phyloP scores from a whole-genome alignment of 2,329 filamentous ascomycete genomes.

The Falciphora oryzae region DNA sequence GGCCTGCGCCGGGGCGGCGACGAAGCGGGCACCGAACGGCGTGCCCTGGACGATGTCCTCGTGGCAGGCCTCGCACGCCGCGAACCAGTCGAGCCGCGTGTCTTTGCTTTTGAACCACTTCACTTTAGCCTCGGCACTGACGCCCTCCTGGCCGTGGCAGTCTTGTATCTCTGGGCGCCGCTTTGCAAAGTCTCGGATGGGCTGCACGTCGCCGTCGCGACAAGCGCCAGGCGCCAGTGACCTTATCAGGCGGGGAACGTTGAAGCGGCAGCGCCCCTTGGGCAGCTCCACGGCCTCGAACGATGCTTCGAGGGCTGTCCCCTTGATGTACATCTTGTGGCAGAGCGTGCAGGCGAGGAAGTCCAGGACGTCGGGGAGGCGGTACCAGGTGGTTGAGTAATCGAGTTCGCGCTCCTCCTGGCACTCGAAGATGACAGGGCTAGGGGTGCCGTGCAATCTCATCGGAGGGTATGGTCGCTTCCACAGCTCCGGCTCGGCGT shows the following conservation, averaged over 20 bases:
- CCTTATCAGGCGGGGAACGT: background rate
- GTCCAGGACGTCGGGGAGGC: background rate
- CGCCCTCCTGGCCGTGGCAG: background rate
- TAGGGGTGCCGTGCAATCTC: background rate
- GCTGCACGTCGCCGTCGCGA: background rate
- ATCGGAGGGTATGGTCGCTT: background rate
- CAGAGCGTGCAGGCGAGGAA: slow-evolving; percentile 4
- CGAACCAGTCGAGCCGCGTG: background rate
- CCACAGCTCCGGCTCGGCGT: background rate
- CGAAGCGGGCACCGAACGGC: background rate
- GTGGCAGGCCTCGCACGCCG: slow-evolving; percentile 4
- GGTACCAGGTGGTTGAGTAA: background rate
- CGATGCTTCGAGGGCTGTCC: background rate
- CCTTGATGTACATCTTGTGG: background rate
- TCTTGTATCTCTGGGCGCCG: background rate
- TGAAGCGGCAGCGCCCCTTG: background rate
- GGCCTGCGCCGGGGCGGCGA: background rate
- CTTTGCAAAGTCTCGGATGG: background rate
- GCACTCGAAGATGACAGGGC: slow-evolving; percentile 1
- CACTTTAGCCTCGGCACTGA: background rate
- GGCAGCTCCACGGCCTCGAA: background rate
- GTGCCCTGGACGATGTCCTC: slow-evolving; percentile 4
- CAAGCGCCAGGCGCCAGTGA: background rate
- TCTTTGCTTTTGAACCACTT: background rate
- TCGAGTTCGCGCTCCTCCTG: background rate